These are phyloP conservation scores for Dryas drummondii DNA, from an alignment of 306 rosid genomes.

Conservation along the genomic window DNA sequence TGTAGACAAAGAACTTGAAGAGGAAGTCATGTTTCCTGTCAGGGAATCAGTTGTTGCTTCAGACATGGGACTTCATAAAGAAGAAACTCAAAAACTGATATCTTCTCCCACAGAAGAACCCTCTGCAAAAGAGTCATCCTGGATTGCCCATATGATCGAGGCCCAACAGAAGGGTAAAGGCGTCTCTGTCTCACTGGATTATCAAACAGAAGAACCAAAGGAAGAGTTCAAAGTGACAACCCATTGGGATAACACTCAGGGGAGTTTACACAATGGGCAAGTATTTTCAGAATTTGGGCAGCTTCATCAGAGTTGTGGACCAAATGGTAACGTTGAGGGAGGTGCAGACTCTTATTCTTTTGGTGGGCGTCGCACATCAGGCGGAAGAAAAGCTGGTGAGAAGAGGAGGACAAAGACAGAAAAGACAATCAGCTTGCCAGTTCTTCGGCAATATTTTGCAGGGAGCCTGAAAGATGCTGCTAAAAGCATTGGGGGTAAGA, in stretches of 20 bases:
- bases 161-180: slow-evolving; percentile 55
- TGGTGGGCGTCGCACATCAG: slow-evolving; percentile 31
- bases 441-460: slow-evolving; percentile 56
- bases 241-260: slow-evolving; percentile 34
- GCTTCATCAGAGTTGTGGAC: slow-evolving; percentile 31
- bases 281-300: slow-evolving; percentile 40
- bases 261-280: slow-evolving; percentile 18
- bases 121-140: slow-evolving; percentile 33
- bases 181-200: slow-evolving; percentile 43
- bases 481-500: slow-evolving; percentile 37
- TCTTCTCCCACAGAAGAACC: slow-evolving; percentile 23
- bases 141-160: slow-evolving; percentile 63
- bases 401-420: slow-evolving; percentile 60
- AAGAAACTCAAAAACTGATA: slow-evolving; percentile 22
- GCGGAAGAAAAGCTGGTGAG: slow-evolving; percentile 54
- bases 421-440: slow-evolving; percentile 59
- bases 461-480: slow-evolving; percentile 47
- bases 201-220: slow-evolving; percentile 39
- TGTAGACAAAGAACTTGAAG: slow-evolving; percentile 31
- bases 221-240: slow-evolving; percentile 53
- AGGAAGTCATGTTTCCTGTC: slow-evolving; percentile 24
- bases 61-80: slow-evolving; percentile 8
- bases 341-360: slow-evolving; percentile 43
- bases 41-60: slow-evolving; percentile 11
- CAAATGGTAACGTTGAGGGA: slow-evolving; percentile 35